These are phyloP conservation scores for Nigrospora oryzae DNA, from an alignment of 2,329 filamentous ascomycete species.

Conservation along the genomic window DNA sequence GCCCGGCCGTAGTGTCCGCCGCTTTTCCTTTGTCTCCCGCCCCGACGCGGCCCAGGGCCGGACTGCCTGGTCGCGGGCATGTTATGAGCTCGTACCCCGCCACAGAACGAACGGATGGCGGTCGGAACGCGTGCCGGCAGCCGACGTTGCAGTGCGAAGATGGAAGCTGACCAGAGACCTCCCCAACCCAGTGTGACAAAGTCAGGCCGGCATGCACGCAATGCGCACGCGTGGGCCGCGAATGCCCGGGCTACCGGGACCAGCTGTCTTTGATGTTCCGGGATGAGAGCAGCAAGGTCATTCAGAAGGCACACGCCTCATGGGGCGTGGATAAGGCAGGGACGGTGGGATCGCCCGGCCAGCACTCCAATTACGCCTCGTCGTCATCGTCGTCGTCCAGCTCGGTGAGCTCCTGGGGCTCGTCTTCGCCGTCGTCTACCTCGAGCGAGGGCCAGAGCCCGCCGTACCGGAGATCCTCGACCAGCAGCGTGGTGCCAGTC, in stretches of 20 bases:
- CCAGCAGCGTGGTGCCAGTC: slow-evolving; percentile 1
- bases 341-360: no score
- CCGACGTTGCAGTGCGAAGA: neutral
- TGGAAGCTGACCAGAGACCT: slow-evolving; percentile 2
- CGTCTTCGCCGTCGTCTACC: slow-evolving; percentile 13
- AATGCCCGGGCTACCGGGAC: slow-evolving; percentile 56
- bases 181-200: slow-evolving; percentile 46
- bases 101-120: neutral
- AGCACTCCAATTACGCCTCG: slow-evolving; percentile 12
- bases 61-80: neutral
- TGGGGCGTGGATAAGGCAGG: slow-evolving; percentile 22
- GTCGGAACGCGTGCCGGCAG: neutral
- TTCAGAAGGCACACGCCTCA: slow-evolving; percentile 47
- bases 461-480: slow-evolving; percentile 1
- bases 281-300: slow-evolving; percentile 56
- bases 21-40: neutral
- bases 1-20: neutral
- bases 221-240: slow-evolving; percentile 50
- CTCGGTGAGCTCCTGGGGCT: slow-evolving; percentile 13
- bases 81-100: neutral
- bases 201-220: slow-evolving; percentile 52
- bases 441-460: slow-evolving; percentile 5
- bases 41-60: slow-evolving; percentile 1
- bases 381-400: slow-evolving; percentile 17
- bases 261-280: slow-evolving; percentile 58